Evolutionary conservation across 306 rosid genomes (phyloP), one percentile per base, ranked within the genome.

Genomic region (Prunus armeniaca): DNA sequence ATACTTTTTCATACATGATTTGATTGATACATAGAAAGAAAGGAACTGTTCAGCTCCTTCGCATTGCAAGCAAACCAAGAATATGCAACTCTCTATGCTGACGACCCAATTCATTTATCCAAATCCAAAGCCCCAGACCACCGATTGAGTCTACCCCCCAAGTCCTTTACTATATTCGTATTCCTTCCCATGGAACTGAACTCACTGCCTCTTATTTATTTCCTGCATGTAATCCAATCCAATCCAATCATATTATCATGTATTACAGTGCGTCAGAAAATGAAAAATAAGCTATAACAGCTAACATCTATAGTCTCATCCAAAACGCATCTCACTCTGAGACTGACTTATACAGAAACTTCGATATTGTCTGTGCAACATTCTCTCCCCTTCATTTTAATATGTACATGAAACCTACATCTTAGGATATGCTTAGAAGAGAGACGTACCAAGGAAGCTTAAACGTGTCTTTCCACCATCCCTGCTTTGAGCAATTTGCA

Each of bases 401-500:
- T 12, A 14, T 49, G 54, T 13, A 49, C 54, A 12, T 12, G 54
- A 49, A 61, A 61, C 27, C 65, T 13, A 27, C 65, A 61, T 7
- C 38, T 45, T 25, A 5, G 67, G 49, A 15, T 41, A 58, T 80
- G 32, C 30, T 38, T 18, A 67, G 66, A 68, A 13, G 80, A 73
- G 81, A 84, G 57, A 77, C 88, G 74, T 90, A 96, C 99, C 99
- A 96, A 28, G 94, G 99, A 85, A 96, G 96, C 83, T 89, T 96
- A 79, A 96, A 96, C 15, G 99, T 87, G 81, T 93, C 99, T 84
- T 96, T 96, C 99, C 98, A 93, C 97, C 97, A 86, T 67, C 96
- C 99, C 82, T 93, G 99, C 78, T 93, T 96, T 56, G 99, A 83
- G 93, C 97, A 86, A 83, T 82, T 88, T 67, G 89, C 80, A 77